Percentiles rank a stretch among this genome's conserved stretches.
phyloP scores from a whole-genome alignment of 768 basidiomycete genomes.

The Russula sp. region DNA sequence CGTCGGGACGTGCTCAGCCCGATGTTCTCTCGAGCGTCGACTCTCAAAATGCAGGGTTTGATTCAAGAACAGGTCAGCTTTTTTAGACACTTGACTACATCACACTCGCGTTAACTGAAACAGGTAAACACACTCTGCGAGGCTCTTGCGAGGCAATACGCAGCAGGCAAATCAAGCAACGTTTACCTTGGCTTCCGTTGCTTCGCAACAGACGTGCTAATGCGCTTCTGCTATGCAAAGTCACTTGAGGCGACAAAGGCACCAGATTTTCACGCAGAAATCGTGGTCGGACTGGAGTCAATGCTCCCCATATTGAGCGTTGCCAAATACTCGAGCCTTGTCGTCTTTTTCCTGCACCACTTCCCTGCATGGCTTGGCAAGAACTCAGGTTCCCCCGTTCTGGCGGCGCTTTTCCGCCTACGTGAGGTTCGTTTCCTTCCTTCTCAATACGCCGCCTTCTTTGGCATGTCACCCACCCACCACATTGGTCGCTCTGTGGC shows the following conservation, averaged over 20 bases:
- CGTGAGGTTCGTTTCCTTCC: constrained; percentile 14
- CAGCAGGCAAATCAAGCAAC: constrained; percentile 30
- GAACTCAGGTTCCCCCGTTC: constrained; percentile 2
- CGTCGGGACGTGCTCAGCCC: constrained; percentile 35
- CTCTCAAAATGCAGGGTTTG: constrained; percentile 34
- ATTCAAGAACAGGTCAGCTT: constrained; percentile 34
- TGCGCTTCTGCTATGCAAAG: constrained; percentile 36
- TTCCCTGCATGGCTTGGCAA: constrained; percentile 9
- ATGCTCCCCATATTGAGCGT: constrained; percentile 8
- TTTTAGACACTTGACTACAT: background rate
- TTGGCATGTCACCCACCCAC: background rate
- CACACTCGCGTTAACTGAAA: background rate
- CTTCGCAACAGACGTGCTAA: constrained; percentile 38
- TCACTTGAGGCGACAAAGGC: constrained; percentile 30
- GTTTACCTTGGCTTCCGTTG: constrained; percentile 38
- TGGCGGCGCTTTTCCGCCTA: background rate
- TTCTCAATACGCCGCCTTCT: constrained; percentile 4
- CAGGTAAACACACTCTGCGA: constrained; percentile 6
- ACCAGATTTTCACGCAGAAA: constrained; percentile 32
- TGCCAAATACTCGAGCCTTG: constrained; percentile 4
- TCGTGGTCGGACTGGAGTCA: constrained; percentile 25
- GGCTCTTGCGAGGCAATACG: constrained; percentile 24
- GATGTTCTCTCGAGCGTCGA: constrained; percentile 38
- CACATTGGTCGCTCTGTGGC: background rate
- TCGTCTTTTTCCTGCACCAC: constrained; percentile 1